Base-by-base conservation (phyloP, 495 filamentous ascomycete species). In the Geoglossum glabrum region DNA sequence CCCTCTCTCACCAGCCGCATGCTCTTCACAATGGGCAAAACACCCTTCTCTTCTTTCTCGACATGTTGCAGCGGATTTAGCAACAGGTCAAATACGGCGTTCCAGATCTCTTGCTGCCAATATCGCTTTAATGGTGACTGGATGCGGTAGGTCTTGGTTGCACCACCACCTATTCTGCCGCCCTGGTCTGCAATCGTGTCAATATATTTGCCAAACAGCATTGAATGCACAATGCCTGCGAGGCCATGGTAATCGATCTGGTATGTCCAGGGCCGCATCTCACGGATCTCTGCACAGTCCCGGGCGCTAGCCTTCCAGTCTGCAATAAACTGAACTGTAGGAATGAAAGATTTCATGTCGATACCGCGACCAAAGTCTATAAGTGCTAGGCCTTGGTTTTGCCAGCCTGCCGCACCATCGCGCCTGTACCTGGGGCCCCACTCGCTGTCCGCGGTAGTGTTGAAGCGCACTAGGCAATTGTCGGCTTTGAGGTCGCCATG, bases 351-450 rank as follows among this genome's bases (percentile, higher is more conserved):
- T 55, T 77, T 78, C 88, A 95, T 89, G 71, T 98, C 92, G 70
- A 97, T 93, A 27, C 81, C 86, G 1, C 93, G 81, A 7, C 92
- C 92, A 64, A 98, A 97, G 69, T 98, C 92, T 65, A 98, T 96
- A 0, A 98, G 75, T 9, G 78, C 74, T 3, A 97, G 65, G 21
- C 92, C 92, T 63, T 93, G 88, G 40, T 71, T 71, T 4, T 73
- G 70, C 92, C 92, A 98, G 62, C 88, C 88, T 56, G 78, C 78
- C 0, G 71, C 67, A 17, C 92, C 92, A 43, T 82, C 79, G 40
- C 78, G 75, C 0, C 76, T 74, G 68, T 89, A 98, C 59, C 77
- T 74, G 11, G 77, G 64, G 8, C 69, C 58, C 73, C 76, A 74
- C 27, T 67, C 61, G n/a, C 69, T 69, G n/a, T 75, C 67, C 45